Evolutionary conservation across 208 protist species (phyloP).

Genomic region (Crithidia expoeki): DNA sequence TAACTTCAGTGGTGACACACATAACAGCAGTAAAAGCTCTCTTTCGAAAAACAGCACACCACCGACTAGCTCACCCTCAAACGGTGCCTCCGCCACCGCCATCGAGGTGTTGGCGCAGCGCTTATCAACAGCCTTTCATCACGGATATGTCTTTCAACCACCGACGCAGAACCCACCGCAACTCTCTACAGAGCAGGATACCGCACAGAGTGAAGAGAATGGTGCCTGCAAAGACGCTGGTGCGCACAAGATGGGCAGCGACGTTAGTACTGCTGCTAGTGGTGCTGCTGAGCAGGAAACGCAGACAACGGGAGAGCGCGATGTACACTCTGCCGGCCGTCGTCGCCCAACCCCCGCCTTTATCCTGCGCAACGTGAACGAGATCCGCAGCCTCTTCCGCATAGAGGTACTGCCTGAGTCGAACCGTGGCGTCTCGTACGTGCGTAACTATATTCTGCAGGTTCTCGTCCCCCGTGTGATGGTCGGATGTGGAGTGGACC

Average conservation of each 20-base stretch:
- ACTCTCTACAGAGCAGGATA: not conserved
- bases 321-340: not conserved
- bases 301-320: not conserved
- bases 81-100: slow-evolving; percentile 2
- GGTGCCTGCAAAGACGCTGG: not conserved
- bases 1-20: not conserved
- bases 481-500: slow-evolving; percentile 42
- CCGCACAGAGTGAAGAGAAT: not conserved
- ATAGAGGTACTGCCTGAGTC: slow-evolving; percentile 67
- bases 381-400: slow-evolving; percentile 56
- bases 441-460: slow-evolving; percentile 86
- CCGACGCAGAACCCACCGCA: not conserved
- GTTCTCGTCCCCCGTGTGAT: slow-evolving; percentile 68
- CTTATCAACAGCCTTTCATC: slow-evolving; percentile 32
- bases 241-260: not conserved
- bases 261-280: no score
- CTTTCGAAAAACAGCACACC: no score
- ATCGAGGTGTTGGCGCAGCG: slow-evolving; percentile 18
- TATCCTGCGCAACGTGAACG: slow-evolving; percentile 35
- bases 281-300: no score
- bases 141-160: slow-evolving; percentile 47
- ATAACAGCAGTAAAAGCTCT: not conserved
- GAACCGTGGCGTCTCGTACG: slow-evolving; percentile 81
- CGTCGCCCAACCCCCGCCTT: slow-evolving; percentile 29
- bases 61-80: no score